A percentile compares a stretch with the other conserved stretches of the same genome.
phyloP scores from a whole-genome alignment of 139 green algal genomes.

The Micractinium sp. region DNA sequence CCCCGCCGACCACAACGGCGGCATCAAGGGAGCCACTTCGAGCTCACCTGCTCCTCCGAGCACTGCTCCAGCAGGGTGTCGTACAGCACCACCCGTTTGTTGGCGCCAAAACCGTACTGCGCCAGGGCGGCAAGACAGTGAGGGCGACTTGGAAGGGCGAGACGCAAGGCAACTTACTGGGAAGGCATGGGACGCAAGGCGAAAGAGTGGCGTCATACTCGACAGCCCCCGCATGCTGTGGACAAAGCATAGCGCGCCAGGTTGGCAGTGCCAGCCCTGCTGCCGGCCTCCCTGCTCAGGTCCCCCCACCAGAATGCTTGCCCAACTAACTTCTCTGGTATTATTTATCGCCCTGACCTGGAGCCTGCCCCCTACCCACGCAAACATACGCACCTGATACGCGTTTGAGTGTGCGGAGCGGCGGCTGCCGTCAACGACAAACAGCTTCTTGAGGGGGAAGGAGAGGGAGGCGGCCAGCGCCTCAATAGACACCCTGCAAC shows the following conservation, averaged over 20 bases:
- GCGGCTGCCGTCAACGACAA: slow-evolving; percentile 62
- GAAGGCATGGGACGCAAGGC: neutral
- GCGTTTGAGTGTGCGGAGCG: slow-evolving; percentile 83
- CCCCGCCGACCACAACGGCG: too few relatives aligned
- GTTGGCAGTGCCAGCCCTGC: neutral
- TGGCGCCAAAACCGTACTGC: slow-evolving; percentile 87
- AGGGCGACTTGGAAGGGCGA: neutral
- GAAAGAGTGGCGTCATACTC: neutral
- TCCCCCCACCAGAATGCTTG: too few relatives aligned
- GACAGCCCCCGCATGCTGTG: neutral
- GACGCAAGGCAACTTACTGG: neutral
- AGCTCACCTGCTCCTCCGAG: slow-evolving; percentile 65
- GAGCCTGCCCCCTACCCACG: neutral
- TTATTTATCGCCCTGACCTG: too few relatives aligned
- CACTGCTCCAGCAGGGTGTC: slow-evolving; percentile 85
- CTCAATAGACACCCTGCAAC: slow-evolving; percentile 67
- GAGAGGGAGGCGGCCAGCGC: slow-evolving; percentile 67
- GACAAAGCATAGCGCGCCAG: neutral
- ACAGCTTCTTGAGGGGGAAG: slow-evolving; percentile 88
- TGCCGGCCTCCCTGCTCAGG: neutral
- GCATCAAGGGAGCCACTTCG: too few relatives aligned
- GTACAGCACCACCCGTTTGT: slow-evolving; percentile 95
- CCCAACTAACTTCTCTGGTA: too few relatives aligned
- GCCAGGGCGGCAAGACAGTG: neutral
- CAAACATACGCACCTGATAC: slow-evolving; percentile 68